A percentile compares a stretch with the other conserved stretches of the same genome.
Evolutionary conservation across 2,329 filamentous ascomycete genomes (phyloP).

Genomic region (Aspergillus oerlinghausenensis): DNA sequence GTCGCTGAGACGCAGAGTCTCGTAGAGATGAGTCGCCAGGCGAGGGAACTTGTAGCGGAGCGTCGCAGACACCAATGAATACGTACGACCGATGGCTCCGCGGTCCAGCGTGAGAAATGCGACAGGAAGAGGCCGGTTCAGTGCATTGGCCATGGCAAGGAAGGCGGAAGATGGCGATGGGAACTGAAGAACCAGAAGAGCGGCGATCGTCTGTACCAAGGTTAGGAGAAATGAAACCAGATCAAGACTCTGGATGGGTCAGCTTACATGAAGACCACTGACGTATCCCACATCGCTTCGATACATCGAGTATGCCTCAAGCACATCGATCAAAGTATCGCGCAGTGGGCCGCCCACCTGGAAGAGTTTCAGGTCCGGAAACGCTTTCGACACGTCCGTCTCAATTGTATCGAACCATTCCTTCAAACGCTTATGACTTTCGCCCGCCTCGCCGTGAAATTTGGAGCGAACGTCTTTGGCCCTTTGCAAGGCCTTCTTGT

Average conservation of each 20-base stretch:
- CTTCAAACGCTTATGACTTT: constrained; percentile 41
- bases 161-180: constrained; percentile 51
- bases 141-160: constrained; percentile 55
- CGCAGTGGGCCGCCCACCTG: constrained; percentile 51
- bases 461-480: constrained; percentile 47
- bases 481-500: constrained; percentile 53
- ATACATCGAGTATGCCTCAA: constrained; percentile 61
- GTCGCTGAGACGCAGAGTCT: constrained; percentile 36
- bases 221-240: neutral
- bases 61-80: constrained; percentile 52
- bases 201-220: constrained; percentile 47
- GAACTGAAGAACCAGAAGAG: constrained; percentile 55
- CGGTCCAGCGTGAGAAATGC: constrained; percentile 58
- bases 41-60: constrained; percentile 55
- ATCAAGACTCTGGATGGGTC: neutral
- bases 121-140: constrained; percentile 58
- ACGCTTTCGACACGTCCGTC: constrained; percentile 50
- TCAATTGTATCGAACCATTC: constrained; percentile 53
- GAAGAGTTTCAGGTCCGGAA: constrained; percentile 57
- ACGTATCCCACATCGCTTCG: constrained; percentile 59
- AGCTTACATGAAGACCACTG: constrained; percentile 52
- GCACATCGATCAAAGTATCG: constrained; percentile 53
- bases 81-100: constrained; percentile 52
- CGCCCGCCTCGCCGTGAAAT: constrained; percentile 38
- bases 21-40: constrained; percentile 49